Percentiles rank a stretch among this genome's conserved stretches.
These are phyloP conservation scores for Trypanosoma platydactyli DNA, from an alignment of 208 protist genomes.

Conservation along the genomic window DNA sequence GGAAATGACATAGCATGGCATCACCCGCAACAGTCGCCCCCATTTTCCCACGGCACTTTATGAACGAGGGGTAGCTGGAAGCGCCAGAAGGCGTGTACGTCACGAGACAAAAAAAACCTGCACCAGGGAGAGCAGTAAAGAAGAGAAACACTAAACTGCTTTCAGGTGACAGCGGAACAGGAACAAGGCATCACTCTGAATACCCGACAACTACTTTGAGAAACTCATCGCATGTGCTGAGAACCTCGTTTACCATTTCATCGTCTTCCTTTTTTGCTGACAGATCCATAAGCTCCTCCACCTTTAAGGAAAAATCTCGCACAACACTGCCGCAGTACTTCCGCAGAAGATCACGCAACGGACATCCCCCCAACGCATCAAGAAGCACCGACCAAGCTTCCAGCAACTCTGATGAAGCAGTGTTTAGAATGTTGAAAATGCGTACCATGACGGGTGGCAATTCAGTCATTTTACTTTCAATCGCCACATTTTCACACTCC, in stretches of 20 bases:
- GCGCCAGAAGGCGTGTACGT: constrained; percentile 17
- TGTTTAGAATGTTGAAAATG: constrained; percentile 73
- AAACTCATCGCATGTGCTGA: constrained; percentile 87
- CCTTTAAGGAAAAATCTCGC: constrained; percentile 53
- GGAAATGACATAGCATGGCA: not conserved
- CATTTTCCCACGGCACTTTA: not conserved
- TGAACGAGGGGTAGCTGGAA: constrained; percentile 1
- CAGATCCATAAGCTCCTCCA: constrained; percentile 77
- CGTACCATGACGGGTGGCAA: constrained; percentile 74
- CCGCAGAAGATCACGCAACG: constrained; percentile 49
- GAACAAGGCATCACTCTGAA: not conserved
- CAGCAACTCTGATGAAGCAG: constrained; percentile 64
- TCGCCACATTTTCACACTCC: constrained; percentile 83
- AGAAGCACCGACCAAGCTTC: constrained; percentile 68
- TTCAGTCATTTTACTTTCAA: constrained; percentile 55
- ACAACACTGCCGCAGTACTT: constrained; percentile 67
- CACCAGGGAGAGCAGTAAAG: constrained; percentile 9
- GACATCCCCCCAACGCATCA: constrained; percentile 47
- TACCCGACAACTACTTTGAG: constrained; percentile 41
- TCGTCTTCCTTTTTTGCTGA: constrained; percentile 75
- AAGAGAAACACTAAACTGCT: not conserved
- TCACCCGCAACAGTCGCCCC: not conserved
- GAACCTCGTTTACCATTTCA: constrained; percentile 83
- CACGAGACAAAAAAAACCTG: constrained; percentile 13
- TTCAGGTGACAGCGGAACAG: constrained; percentile 2